Evolutionary conservation across 768 basidiomycete species (phyloP), one percentile per base, ranked within the genome.

Genomic region (Boletus pseudopeckii): DNA sequence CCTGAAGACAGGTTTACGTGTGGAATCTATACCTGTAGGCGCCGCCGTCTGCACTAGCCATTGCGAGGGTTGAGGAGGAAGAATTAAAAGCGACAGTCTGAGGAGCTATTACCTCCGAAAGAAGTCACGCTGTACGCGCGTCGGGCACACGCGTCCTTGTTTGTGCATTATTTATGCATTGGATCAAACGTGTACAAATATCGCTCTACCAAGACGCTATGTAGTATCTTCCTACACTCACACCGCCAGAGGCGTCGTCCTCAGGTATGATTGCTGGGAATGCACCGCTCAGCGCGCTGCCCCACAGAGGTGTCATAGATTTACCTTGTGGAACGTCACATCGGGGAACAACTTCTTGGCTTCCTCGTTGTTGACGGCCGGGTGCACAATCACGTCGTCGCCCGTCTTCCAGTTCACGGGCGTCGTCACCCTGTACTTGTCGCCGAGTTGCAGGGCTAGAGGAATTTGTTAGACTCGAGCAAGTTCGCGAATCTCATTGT

Each of bases 341-440:
- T 88, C 76, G 30, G 92, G 92, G 88, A 98, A 98, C 55, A 97
- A 75, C 56, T 83, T 84, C 77, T 91, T 88, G 24, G 93, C 94
- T 72, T 98, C 90, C 24, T 97, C 92, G 68, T 86, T 86, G 56
- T 76, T 77, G 46, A 98, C 92, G 7, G 78, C 69, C 24, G 92
- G 85, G 69, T 94, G 92, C 41, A 99, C 86, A 66, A 99, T 97
- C 53, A 98, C 94, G 68, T 94, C 87, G 5, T 95, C 87, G 40
- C 93, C 93, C 70, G 86, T 86, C 59, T 86, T 83, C 96, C 96
- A 98, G 82, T 97, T 94, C 51, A 90, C 95, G 20, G 92, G 92
- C 7, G 94, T 96, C 22, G 90, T 90, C 56, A 94, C 79, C 59
- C 80, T 80, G 72, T 90, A 77, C 72, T 86, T 90, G 75, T 91